These are phyloP conservation scores for Globisporangium yorkense DNA, from an alignment of 352 stramenopile genomes.

Conservation along the genomic window DNA sequence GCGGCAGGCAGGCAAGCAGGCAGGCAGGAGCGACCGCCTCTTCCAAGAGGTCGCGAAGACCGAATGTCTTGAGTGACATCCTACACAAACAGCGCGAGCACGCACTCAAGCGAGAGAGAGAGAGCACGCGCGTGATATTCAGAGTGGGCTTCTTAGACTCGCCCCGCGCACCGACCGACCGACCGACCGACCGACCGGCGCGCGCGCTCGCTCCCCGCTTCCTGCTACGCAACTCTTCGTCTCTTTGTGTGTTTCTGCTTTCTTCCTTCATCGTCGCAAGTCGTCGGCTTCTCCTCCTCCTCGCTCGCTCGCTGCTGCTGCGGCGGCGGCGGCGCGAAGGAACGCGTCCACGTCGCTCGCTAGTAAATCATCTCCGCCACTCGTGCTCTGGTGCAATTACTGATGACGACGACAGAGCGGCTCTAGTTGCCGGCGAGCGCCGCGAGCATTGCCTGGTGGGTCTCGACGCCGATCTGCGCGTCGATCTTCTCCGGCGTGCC, in stretches of 20 bases:
- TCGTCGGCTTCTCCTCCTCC: no score
- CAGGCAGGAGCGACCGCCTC: background rate
- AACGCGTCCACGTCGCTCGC: background rate
- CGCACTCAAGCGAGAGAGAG: background rate
- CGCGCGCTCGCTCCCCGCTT: background rate
- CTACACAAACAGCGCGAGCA: background rate
- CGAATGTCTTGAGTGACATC: background rate
- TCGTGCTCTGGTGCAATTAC: background rate
- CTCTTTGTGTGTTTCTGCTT: background rate
- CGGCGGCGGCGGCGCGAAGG: no score
- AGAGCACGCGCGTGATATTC: slow-evolving; percentile 3
- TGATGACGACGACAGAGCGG: background rate
- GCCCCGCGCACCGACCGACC: background rate
- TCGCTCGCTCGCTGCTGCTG: no score
- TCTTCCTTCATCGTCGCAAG: no score
- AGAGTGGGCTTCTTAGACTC: background rate
- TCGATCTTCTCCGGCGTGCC: slow-evolving; percentile 90
- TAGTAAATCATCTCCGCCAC: background rate
- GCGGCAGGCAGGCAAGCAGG: background rate
- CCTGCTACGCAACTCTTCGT: background rate
- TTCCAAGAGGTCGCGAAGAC: slow-evolving; percentile 3
- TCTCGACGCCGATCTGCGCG: slow-evolving; percentile 95
- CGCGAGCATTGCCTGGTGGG: slow-evolving; percentile 89
- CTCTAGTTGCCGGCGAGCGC: slow-evolving; percentile 77
- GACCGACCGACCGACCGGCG: no score